These are phyloP conservation scores for Cyclostephanos invisitatus DNA, from an alignment of 108 stramenopile genomes.

Conservation along the genomic window DNA sequence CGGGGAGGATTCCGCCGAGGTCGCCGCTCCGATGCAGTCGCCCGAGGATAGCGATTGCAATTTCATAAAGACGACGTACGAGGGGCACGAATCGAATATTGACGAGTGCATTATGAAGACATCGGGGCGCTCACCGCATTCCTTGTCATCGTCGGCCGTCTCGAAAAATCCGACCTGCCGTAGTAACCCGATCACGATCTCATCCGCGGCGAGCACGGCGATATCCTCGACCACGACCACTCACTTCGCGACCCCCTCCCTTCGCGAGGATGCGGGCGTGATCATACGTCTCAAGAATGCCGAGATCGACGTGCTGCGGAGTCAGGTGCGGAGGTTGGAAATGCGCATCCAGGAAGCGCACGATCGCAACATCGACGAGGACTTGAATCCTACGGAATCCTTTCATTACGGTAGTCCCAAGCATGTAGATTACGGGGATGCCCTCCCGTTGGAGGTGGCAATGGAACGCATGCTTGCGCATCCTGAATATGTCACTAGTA, in stretches of 20 bases:
- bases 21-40: no score
- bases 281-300: conserved; percentile 32
- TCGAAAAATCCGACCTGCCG: not conserved
- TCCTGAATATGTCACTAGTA: conserved; percentile 1
- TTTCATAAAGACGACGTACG: no score
- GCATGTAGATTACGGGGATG: not conserved
- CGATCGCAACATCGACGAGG: conserved; percentile 3
- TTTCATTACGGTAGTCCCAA: not conserved
- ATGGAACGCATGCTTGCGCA: not conserved
- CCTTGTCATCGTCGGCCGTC: not conserved
- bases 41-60: no score
- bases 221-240: not conserved
- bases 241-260: not conserved
- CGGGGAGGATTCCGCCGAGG: no score
- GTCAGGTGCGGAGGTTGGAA: conserved; percentile 37
- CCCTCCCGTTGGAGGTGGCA: conserved; percentile 3
- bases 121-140: no score
- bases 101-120: not conserved
- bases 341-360: conserved; percentile 25
- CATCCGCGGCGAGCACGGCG: not conserved
- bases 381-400: not conserved
- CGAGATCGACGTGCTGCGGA: conserved; percentile 32
- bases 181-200: no score
- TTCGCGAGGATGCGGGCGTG: conserved; percentile 11
- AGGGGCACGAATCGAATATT: no score